Percentiles rank a stretch among this genome's conserved stretches.
Conservation (phyloP, 163 green algal species). For the Scenedesmus sp. region DNA sequence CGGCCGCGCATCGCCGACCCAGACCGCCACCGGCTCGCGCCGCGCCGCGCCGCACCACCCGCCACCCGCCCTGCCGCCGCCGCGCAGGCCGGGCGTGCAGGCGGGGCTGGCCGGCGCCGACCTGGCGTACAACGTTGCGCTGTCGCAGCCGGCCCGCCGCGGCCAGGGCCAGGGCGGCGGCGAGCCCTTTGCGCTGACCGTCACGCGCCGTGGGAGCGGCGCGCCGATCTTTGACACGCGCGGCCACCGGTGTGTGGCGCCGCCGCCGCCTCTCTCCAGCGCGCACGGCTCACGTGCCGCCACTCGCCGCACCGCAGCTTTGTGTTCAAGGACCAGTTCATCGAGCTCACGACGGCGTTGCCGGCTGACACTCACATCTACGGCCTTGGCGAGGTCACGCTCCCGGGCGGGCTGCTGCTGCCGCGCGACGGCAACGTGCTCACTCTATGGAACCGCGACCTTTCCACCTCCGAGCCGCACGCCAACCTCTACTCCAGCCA, state of each 20-base stretch:
- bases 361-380: slow-evolving; percentile 13
- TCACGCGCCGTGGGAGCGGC: slow-evolving; percentile 2
- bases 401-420: slow-evolving; percentile 41
- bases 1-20: background rate
- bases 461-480: background rate
- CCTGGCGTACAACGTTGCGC: slow-evolving; percentile 3
- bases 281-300: too few relatives aligned
- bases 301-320: slow-evolving; percentile 32
- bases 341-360: slow-evolving; percentile 50
- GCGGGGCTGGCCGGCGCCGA: background rate
- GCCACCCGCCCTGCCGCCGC: background rate
- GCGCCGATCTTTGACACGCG: slow-evolving; percentile 21
- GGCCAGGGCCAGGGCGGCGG: background rate
- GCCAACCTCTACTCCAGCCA: slow-evolving; percentile 54
- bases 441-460: slow-evolving; percentile 48
- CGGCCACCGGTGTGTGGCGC: slow-evolving; percentile 36
- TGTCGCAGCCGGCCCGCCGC: too few relatives aligned
- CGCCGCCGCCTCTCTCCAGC: too few relatives aligned
- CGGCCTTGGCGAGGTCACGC: slow-evolving; percentile 27
- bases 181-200: slow-evolving; percentile 1
- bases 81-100: background rate
- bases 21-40: background rate
- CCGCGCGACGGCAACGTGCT: slow-evolving; percentile 22
- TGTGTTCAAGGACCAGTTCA: slow-evolving; percentile 61
- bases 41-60: background rate